Percentiles rank a stretch among this genome's conserved stretches.
Conservation (phyloP, 768 basidiomycete species). For the Leucocoprinus leucothites region DNA sequence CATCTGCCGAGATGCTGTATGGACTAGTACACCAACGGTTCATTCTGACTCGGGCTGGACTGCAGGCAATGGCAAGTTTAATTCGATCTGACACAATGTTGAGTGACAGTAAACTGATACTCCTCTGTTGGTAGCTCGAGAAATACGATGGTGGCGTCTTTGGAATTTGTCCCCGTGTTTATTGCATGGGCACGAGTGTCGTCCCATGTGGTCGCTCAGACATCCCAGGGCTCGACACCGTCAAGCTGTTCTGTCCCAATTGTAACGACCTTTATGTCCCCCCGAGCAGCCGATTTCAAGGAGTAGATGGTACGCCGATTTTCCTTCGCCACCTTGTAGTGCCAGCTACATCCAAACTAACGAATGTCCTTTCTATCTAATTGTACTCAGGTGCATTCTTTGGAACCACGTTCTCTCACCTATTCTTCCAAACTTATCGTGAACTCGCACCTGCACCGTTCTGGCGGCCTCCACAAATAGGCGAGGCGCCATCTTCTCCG, state of each 20-base stretch:
- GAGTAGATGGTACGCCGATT: slow-evolving; percentile 78
- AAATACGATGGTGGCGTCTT: slow-evolving; percentile 93
- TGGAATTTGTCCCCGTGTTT: slow-evolving; percentile 94
- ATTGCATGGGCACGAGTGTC: slow-evolving; percentile 84
- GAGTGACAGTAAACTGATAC: slow-evolving; percentile 10
- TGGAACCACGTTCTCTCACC: slow-evolving; percentile 96
- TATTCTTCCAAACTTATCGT: slow-evolving; percentile 97
- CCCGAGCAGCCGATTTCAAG: slow-evolving; percentile 92
- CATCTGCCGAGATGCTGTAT: slow-evolving; percentile 95
- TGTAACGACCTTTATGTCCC: slow-evolving; percentile 97
- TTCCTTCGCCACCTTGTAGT: neutral
- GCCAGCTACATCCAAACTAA: neutral
- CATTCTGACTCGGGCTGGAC: slow-evolving; percentile 90
- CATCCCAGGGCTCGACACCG: slow-evolving; percentile 93
- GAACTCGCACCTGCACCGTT: slow-evolving; percentile 94
- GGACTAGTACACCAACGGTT: slow-evolving; percentile 97
- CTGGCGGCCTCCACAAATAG: slow-evolving; percentile 67
- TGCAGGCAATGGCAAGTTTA: slow-evolving; percentile 85
- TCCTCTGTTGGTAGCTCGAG: slow-evolving; percentile 60
- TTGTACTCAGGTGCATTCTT: slow-evolving; percentile 86
- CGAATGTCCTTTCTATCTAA: slow-evolving; percentile 11
- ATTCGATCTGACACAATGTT: slow-evolving; percentile 13
- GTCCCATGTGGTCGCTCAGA: slow-evolving; percentile 96
- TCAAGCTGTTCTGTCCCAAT: slow-evolving; percentile 97
- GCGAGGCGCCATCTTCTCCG: slow-evolving; percentile 58